Percentiles rank a stretch among this genome's conserved stretches.
Conservation (phyloP, 371 early-diverging fungal species). For the Mucor irregularis region DNA sequence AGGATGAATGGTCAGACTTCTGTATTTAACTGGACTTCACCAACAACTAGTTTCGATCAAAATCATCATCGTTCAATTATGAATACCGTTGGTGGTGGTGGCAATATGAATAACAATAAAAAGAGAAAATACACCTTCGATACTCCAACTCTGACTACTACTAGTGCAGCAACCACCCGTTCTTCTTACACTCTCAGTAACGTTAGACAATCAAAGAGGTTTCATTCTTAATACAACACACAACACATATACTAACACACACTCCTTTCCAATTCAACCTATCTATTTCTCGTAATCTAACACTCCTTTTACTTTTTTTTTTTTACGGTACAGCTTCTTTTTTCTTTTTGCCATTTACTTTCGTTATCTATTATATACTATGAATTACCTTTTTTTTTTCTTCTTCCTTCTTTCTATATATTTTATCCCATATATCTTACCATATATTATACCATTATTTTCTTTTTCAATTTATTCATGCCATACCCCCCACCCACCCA, state of each 20-base stretch:
- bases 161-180: not conserved
- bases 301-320: not conserved
- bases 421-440: too few relatives aligned
- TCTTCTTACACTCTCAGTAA: conserved; percentile 19
- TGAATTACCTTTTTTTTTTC: too few relatives aligned
- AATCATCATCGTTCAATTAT: conserved; percentile 2
- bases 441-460: too few relatives aligned
- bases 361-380: too few relatives aligned
- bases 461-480: too few relatives aligned
- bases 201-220: conserved; percentile 19
- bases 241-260: not conserved
- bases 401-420: too few relatives aligned
- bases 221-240: conserved; percentile 1
- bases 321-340: too few relatives aligned
- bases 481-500: too few relatives aligned
- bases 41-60: not conserved
- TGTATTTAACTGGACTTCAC: conserved; percentile 21
- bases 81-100: too few relatives aligned
- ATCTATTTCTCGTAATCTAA: not conserved
- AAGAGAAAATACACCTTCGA: conserved; percentile 10
- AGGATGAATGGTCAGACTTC: conserved; percentile 14
- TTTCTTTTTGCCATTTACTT: too few relatives aligned
- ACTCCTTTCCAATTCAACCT: not conserved
- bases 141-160: not conserved
- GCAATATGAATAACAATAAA: not conserved